Evolutionary conservation across 2,329 filamentous ascomycete genomes (phyloP).

Genomic region (Clonostachys solani): DNA sequence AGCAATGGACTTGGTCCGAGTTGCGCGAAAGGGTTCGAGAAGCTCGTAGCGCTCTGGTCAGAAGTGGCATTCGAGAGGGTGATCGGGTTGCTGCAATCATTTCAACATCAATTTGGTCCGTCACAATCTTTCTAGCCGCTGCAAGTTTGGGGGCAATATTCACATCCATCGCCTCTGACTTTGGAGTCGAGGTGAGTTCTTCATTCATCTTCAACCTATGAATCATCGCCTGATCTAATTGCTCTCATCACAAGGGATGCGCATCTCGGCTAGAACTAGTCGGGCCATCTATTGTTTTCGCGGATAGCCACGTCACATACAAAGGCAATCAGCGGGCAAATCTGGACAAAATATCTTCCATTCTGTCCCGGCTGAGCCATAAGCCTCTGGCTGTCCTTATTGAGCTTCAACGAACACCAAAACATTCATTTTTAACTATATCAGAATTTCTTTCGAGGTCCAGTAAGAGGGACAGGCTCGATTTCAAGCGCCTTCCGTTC

Average conservation of each 20-base stretch:
- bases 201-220: no score
- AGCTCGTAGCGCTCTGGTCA: background rate
- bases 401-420: background rate
- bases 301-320: conserved; percentile 1
- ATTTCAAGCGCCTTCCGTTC: background rate
- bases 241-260: background rate
- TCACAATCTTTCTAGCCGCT: background rate
- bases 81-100: background rate
- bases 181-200: background rate
- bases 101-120: background rate
- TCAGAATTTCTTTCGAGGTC: background rate
- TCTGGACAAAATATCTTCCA: background rate
- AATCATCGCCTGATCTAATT: no score
- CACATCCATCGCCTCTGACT: conserved; percentile 1
- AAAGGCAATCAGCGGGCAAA: background rate
- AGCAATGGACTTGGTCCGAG: background rate
- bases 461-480: background rate
- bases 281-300: background rate
- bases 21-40: background rate
- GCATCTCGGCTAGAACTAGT: background rate
- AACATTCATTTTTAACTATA: background rate
- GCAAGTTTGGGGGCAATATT: conserved; percentile 1
- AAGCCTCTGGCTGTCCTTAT: background rate
- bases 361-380: background rate
- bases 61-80: background rate